phyloP scores from a whole-genome alignment of 768 basidiomycete genomes.

The Mycena haematopus region DNA sequence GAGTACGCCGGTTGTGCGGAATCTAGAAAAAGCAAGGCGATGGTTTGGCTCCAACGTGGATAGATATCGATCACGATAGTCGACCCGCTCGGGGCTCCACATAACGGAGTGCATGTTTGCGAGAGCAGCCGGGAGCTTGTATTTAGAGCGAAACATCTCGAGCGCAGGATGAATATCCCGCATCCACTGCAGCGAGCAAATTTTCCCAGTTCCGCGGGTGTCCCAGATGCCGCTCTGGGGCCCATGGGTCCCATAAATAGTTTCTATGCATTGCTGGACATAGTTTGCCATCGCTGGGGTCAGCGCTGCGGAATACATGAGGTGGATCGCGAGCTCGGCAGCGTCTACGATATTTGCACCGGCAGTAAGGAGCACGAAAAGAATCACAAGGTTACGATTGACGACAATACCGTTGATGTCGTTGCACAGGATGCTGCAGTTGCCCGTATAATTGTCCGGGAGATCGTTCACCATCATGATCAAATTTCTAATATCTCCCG shows the following conservation, averaged over 20 bases:
- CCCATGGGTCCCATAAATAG: slow-evolving; percentile 38
- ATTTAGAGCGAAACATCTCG: slow-evolving; percentile 3
- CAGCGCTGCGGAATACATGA: slow-evolving; percentile 51
- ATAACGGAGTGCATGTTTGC: neutral
- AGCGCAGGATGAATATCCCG: slow-evolving; percentile 5
- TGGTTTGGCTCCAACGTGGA: slow-evolving; percentile 48
- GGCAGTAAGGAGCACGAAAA: slow-evolving; percentile 38
- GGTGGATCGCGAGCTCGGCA: slow-evolving; percentile 47
- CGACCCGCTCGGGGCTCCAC: slow-evolving; percentile 34
- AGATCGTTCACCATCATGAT: slow-evolving; percentile 37
- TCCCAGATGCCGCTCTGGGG: slow-evolving; percentile 25
- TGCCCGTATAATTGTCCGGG: slow-evolving; percentile 42
- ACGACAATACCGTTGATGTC: slow-evolving; percentile 42
- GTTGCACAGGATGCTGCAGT: slow-evolving; percentile 46
- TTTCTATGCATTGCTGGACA: slow-evolving; percentile 41
- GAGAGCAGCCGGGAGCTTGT: neutral
- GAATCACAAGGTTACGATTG: slow-evolving; percentile 48
- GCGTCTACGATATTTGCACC: slow-evolving; percentile 34
- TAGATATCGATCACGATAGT: slow-evolving; percentile 50
- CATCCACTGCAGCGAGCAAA: slow-evolving; percentile 42
- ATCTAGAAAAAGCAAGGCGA: slow-evolving; percentile 42
- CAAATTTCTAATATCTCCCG: slow-evolving; percentile 42
- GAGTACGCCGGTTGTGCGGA: slow-evolving; percentile 48
- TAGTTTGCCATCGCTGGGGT: slow-evolving; percentile 43
- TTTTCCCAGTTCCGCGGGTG: slow-evolving; percentile 43